Conservation (phyloP, 139 green algal genomes). For the Closterium sp. region DNA sequence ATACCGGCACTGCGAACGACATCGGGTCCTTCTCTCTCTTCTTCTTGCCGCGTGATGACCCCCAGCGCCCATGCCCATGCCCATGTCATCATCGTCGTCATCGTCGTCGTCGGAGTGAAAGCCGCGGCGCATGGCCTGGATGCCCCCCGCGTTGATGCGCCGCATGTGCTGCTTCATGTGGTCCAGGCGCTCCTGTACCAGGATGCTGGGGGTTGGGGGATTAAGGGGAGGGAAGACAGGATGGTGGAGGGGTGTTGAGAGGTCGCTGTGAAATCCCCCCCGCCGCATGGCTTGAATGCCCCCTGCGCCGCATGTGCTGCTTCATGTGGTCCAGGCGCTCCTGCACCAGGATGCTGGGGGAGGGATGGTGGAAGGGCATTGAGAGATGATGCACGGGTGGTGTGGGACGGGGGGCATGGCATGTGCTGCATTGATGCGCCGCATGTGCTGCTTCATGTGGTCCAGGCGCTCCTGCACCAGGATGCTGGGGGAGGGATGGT, state of each 20-base stretch:
- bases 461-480: slow-evolving; percentile 78
- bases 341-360: slow-evolving; percentile 65
- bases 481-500: slow-evolving; percentile 43
- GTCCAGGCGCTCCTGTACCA: slow-evolving; percentile 79
- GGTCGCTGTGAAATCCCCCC: too few species aligned
- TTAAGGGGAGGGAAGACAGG: not conserved
- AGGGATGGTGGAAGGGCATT: not conserved
- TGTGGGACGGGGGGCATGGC: too few species aligned
- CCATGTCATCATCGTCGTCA: not conserved
- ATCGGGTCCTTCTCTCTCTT: not conserved
- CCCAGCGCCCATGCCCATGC: too few species aligned
- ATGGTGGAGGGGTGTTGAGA: not conserved
- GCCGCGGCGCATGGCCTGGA: not conserved
- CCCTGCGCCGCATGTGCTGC: too few species aligned
- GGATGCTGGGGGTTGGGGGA: slow-evolving; percentile 44
- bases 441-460: too few species aligned
- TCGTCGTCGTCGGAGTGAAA: not conserved
- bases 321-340: slow-evolving; percentile 79
- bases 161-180: slow-evolving; percentile 63
- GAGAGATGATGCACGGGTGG: too few species aligned
- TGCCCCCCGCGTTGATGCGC: too few species aligned
- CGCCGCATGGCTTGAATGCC: too few species aligned
- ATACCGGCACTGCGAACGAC: not conserved
- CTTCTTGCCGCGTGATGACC: too few species aligned
- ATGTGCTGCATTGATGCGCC: too few species aligned